phyloP scores from a whole-genome alignment of 345 rosid species.

The Ailanthus altissimus region DNA sequence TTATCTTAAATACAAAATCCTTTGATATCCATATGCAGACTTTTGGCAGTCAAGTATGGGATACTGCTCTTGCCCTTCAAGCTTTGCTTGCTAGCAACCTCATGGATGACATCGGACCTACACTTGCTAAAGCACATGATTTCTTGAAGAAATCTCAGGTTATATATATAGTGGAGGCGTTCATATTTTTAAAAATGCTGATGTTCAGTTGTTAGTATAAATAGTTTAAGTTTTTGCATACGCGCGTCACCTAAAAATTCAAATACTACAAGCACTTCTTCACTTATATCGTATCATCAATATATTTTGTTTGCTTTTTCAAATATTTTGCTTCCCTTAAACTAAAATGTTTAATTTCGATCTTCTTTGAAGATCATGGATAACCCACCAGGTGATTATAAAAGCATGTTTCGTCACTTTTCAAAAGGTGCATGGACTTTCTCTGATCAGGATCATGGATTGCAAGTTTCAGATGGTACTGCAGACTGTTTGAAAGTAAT shows the following conservation, averaged over 20 bases:
- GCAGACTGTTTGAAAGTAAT: constrained; percentile 48
- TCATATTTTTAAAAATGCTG: no score
- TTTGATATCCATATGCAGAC: constrained; percentile 29
- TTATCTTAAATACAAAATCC: no score
- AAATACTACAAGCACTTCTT: no score
- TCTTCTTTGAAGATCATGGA: constrained; percentile 29
- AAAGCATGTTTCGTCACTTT: constrained; percentile 47
- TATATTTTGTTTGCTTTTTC: no score
- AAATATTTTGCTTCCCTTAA: no score
- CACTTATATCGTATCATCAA: background rate
- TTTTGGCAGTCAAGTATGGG: constrained; percentile 72
- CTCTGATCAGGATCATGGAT: constrained; percentile 57
- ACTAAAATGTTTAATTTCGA: no score
- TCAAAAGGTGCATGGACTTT: constrained; percentile 60
- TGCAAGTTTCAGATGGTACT: constrained; percentile 63
- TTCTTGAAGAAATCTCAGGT: constrained; percentile 65
- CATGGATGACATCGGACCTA: constrained; percentile 35
- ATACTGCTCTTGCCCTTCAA: constrained; percentile 45
- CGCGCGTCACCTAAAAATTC: no score
- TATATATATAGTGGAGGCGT: no score
- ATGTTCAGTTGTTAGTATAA: no score
- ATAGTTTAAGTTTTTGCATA: no score
- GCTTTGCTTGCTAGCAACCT: constrained; percentile 48
- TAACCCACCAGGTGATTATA: constrained; percentile 48
- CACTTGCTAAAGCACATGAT: constrained; percentile 40